Evolutionary conservation across 2,329 filamentous ascomycete species (phyloP), one percentile per base, ranked within the genome.

Genomic region (Intubia oerlemansii): DNA sequence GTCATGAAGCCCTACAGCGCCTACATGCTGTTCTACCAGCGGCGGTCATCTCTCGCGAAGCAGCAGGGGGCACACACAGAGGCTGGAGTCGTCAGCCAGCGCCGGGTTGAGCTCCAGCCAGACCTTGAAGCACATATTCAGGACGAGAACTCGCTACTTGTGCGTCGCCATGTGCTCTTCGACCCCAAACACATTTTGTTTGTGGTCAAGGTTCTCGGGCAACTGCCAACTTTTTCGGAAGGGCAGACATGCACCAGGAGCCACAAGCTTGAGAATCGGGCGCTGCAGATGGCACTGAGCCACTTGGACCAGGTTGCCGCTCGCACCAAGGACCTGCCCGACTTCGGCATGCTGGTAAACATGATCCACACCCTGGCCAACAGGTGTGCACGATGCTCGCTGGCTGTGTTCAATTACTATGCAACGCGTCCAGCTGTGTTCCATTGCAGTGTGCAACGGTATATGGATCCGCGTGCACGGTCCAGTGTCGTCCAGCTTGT

Each of bases 1-100:
- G n/a, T n/a, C n/a, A n/a, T n/a, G n/a, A 85, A 84, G 48, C 63
- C 66, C 5, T 74, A 74, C 56, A 95, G 81, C 46, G 88, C 85
- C 10, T 98, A 98, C 48, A 95, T 98, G 79, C 62, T 98, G 7
- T 95, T 98, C 48, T 98, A 98, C 47, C 78, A 93, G 47, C 70
- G 88, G 27, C 66, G 71, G 4, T 72, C 72, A 0, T 66, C 67
- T 5, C 57, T 84, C 32, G 54, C 57, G 12, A 47, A 49, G 11
- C 61, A 66, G 34, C 59, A 66, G 39, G 49, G 58, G 17, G 41
- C 48, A n/a, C n/a, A n/a, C n/a, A n/a, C n/a, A n/a, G n/a, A n/a
- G n/a, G 2, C 51, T 68, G 39, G 44, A 35, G 45, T n/a, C n/a
- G n/a, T n/a, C n/a, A n/a, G n/a, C n/a, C n/a, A n/a, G n/a, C n/a